Base-by-base conservation (phyloP, 2,329 filamentous ascomycete genomes). In the Penicillium vulpinum region DNA sequence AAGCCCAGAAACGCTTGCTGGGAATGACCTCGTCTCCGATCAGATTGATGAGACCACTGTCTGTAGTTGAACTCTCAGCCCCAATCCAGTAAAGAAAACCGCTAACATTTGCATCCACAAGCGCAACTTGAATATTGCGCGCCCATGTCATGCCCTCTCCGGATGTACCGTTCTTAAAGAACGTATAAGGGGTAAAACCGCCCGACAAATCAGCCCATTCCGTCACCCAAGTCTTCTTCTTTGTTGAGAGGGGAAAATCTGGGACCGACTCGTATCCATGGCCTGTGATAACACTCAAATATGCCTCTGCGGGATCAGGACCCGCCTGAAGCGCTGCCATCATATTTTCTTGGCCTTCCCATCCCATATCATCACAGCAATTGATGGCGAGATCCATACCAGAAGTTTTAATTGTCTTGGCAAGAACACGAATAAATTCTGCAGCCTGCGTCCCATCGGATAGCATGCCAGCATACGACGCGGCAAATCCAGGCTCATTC, bases 51-150 rank as follows among this genome's bases (percentile, higher is more conserved):
- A 75, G 68, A 45, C 67, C 72, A 58, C 70, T 71, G 60, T 71
- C 75, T 15, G 69, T 73, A 10, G 74, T 73, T 39, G 72, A 73
- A 57, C 73, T 74, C 26, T 77, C 73, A 16, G 68, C 65, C 21
- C 81, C 80, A 65, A 81, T 78, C 82, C 82, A 85, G 70, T 82
- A 84, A 5, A 85, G 72, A 62, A 83, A 84, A 0, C 77, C 83
- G 8, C 76, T 80, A 5, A 81, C 71, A 61, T 81, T 79, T 24
- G 75, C 75, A 62, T 77, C 77, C 6, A 80, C 73, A 15, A 85
- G 70, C 21, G 77, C 80, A 31, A 74, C 74, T 67, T 80, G 79
- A 43, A 85, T 78, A 60, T 81, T 80, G 62, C 80, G 80, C 1
- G 82, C 83, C 82, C 81, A 85, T 2, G 80, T 83, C 61, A 81